These are phyloP conservation scores for Solanum chiquidenum DNA, from an alignment of 257 asterid species.

Conservation along the genomic window DNA sequence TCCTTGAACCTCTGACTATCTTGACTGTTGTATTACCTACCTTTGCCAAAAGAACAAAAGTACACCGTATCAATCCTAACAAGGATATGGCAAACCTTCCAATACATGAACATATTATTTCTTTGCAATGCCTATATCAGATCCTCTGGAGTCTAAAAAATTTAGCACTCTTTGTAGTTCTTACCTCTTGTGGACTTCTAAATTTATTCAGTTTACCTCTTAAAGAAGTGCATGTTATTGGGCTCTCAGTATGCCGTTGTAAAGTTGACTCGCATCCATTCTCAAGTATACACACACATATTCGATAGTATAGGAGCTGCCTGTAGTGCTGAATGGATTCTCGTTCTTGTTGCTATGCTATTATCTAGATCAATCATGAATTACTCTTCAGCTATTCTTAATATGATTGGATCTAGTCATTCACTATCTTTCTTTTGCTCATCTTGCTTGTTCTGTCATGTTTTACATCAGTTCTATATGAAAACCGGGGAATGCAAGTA, in stretches of 20 bases:
- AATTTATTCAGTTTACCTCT: not conserved
- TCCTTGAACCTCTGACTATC: not conserved
- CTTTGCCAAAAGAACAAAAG: not conserved
- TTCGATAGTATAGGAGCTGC: not conserved
- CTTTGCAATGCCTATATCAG: not conserved
- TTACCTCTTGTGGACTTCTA: not conserved
- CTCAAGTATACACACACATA: not conserved
- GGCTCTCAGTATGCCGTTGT: not conserved
- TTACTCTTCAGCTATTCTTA: not conserved
- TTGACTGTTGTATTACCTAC: not conserved
- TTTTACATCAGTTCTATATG: slow-evolving; percentile 62
- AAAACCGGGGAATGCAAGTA: slow-evolving; percentile 89
- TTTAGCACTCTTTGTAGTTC: not conserved
- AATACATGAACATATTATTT: not conserved
- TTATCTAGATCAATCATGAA: not conserved
- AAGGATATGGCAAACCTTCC: not conserved
- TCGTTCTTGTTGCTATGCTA: not conserved
- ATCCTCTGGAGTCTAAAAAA: not conserved
- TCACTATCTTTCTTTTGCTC: not conserved
- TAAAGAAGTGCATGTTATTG: not conserved
- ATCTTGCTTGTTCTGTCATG: not conserved
- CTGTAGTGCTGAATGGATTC: not conserved
- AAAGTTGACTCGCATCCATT: not conserved
- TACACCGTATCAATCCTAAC: not conserved
- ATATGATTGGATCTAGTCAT: not conserved